phyloP scores from a whole-genome alignment of 345 rosid genomes.

The Eutrema yunnanense region DNA sequence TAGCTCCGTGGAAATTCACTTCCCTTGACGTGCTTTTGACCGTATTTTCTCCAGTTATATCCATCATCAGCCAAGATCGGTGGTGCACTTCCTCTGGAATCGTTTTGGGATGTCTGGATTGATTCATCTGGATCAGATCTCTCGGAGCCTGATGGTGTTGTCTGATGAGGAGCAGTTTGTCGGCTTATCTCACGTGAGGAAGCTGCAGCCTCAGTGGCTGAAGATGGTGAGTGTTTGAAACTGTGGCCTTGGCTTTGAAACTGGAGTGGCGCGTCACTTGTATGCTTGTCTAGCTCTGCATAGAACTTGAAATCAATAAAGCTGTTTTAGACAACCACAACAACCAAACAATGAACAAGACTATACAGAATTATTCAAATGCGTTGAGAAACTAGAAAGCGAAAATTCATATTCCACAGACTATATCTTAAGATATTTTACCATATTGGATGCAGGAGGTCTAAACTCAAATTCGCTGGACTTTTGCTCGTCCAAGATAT shows the following conservation, averaged over 20 bases:
- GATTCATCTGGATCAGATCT: constrained; percentile 58
- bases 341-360: background rate
- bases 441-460: constrained; percentile 64
- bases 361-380: background rate
- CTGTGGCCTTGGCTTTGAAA: constrained; percentile 42
- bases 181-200: constrained; percentile 65
- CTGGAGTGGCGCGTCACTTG: constrained; percentile 21
- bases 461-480: constrained; percentile 66
- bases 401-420: too few relatives aligned
- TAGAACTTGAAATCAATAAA: constrained; percentile 62
- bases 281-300: constrained; percentile 45
- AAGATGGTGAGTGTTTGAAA: constrained; percentile 40
- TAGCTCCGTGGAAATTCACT: constrained; percentile 95
- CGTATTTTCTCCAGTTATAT: constrained; percentile 95
- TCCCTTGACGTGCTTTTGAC: constrained; percentile 97
- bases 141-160: constrained; percentile 38
- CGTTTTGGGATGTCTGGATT: constrained; percentile 43
- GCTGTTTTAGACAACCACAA: constrained; percentile 31
- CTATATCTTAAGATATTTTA: constrained; percentile 15
- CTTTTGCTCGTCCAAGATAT: constrained; percentile 39
- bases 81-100: constrained; percentile 48
- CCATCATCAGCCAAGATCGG: constrained; percentile 69
- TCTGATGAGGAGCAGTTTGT: constrained; percentile 39
- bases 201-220: constrained; percentile 46
- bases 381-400: background rate